A percentile compares a stretch with the other conserved stretches of the same genome.
Evolutionary conservation across 352 stramenopile species (phyloP).

Genomic region (Peronospora belbahrii): DNA sequence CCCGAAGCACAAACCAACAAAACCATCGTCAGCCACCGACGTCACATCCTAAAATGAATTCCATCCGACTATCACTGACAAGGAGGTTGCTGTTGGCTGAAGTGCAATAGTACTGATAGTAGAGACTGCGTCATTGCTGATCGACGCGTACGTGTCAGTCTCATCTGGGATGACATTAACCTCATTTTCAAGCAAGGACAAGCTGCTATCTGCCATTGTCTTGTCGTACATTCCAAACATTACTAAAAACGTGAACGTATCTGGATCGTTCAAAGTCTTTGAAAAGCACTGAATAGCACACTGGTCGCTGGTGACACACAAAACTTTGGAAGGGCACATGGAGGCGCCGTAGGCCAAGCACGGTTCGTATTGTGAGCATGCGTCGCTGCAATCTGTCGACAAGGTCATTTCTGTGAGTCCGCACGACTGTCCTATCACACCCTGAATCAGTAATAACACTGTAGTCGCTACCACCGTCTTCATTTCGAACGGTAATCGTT

Average conservation of each 20-base stretch:
- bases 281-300: slow-evolving; percentile 51
- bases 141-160: slow-evolving; percentile 22
- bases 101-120: slow-evolving; percentile 20
- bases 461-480: slow-evolving; percentile 3
- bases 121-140: slow-evolving; percentile 30
- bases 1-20: neutral
- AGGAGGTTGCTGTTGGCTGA: slow-evolving; percentile 16
- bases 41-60: neutral
- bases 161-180: slow-evolving; percentile 10
- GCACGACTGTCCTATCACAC: slow-evolving; percentile 9
- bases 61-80: slow-evolving; percentile 11
- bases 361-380: slow-evolving; percentile 38
- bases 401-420: slow-evolving; percentile 20
- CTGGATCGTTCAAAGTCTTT: slow-evolving; percentile 13
- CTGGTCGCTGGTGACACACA: slow-evolving; percentile 14
- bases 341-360: slow-evolving; percentile 37
- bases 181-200: slow-evolving; percentile 10
- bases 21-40: neutral
- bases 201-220: slow-evolving; percentile 3
- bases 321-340: slow-evolving; percentile 20
- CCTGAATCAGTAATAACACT: slow-evolving; percentile 16
- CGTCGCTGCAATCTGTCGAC: slow-evolving; percentile 35
- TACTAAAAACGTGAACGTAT: slow-evolving; percentile 47
- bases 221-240: slow-evolving; percentile 34
- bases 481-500: neutral